phyloP scores from a whole-genome alignment of 441 rosid genomes.

The Arabidopsis lyrata region DNA sequence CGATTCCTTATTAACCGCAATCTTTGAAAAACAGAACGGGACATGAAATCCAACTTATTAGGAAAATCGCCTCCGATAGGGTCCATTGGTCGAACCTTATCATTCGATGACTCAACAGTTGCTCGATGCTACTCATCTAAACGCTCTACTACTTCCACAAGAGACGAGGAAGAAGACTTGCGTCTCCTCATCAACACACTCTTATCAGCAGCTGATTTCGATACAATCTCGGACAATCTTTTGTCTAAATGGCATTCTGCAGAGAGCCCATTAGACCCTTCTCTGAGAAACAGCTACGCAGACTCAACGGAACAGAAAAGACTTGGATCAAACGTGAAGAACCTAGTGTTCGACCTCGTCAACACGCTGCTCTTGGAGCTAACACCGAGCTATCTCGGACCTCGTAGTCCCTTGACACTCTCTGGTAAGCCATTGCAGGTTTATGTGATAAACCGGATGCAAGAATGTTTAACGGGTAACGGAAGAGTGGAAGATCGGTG shows the following conservation, averaged over 20 bases:
- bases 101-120: constrained; percentile 68
- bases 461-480: constrained; percentile 63
- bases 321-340: constrained; percentile 58
- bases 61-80: constrained; percentile 91
- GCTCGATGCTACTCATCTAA: constrained; percentile 55
- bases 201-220: constrained; percentile 63
- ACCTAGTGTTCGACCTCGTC: constrained; percentile 74
- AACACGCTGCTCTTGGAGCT: constrained; percentile 62
- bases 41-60: constrained; percentile 61
- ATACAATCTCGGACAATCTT: constrained; percentile 38
- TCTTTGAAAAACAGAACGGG: constrained; percentile 54
- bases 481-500: constrained; percentile 38
- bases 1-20: background rate
- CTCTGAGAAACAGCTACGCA: constrained; percentile 61
- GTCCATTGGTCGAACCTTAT: constrained; percentile 71
- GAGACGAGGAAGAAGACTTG: constrained; percentile 69
- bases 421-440: constrained; percentile 47
- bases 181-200: constrained; percentile 60
- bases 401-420: constrained; percentile 9
- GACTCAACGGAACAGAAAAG: constrained; percentile 61
- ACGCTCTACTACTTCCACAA: constrained; percentile 46
- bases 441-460: constrained; percentile 63
- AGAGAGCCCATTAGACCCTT: constrained; percentile 80
- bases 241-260: constrained; percentile 74
- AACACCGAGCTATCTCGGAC: constrained; percentile 45